Evolutionary conservation across 495 filamentous ascomycete genomes (phyloP).

Genomic region (Emericellopsis terricola): DNA sequence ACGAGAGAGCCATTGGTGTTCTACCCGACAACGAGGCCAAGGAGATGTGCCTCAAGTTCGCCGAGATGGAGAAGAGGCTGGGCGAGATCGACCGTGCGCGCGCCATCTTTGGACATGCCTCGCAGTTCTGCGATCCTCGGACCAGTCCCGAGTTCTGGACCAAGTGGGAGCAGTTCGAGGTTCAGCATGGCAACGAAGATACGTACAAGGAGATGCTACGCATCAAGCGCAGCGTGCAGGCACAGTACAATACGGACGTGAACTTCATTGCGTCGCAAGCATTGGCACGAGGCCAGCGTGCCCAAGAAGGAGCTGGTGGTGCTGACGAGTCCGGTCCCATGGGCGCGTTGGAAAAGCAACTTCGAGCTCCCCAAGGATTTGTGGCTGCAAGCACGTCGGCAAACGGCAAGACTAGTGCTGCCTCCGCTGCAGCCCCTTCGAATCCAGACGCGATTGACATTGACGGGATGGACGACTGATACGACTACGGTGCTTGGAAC

Average conservation of each 20-base stretch:
- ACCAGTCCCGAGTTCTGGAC: constrained; percentile 82
- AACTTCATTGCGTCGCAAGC: constrained; percentile 97
- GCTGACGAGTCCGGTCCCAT: constrained; percentile 60
- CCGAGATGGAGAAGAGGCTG: constrained; percentile 92
- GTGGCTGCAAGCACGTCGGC: constrained; percentile 71
- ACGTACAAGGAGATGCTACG: constrained; percentile 99
- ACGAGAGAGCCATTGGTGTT: constrained; percentile 83
- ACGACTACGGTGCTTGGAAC: no score
- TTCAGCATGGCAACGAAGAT: constrained; percentile 95
- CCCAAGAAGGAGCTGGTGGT: constrained; percentile 9
- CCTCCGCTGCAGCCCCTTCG: constrained; percentile 24
- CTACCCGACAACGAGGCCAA: constrained; percentile 86
- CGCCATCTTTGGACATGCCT: constrained; percentile 90
- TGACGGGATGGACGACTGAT: constrained; percentile 41
- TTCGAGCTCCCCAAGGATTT: constrained; percentile 76
- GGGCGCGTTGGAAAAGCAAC: constrained; percentile 77
- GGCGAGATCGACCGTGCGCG: constrained; percentile 93
- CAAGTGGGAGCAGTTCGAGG: constrained; percentile 95
- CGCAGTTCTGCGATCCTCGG: constrained; percentile 91
- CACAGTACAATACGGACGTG: constrained; percentile 96
- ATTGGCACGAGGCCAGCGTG: constrained; percentile 57
- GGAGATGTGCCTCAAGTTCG: constrained; percentile 98
- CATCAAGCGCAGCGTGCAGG: constrained; percentile 92
- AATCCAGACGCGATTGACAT: constrained; percentile 89
- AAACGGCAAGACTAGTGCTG: constrained; percentile 42